Conservation (phyloP, 257 asterid species). For the Eucommia ulmoides region DNA sequence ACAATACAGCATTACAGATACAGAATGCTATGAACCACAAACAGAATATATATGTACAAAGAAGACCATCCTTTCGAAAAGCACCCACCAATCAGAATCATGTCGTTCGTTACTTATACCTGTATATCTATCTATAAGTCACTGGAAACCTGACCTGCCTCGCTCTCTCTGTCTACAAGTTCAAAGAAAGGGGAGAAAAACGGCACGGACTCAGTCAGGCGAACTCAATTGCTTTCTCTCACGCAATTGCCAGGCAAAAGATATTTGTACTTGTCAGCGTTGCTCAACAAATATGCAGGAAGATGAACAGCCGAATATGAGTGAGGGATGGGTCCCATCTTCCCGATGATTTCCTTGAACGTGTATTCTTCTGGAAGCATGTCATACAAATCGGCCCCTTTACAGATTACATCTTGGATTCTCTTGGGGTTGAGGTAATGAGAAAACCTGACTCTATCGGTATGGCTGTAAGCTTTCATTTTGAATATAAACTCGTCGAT, state of each 20-base stretch:
- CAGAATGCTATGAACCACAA: too few species aligned
- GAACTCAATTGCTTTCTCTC: constrained; percentile 36
- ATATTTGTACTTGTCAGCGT: constrained; percentile 34
- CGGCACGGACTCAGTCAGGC: too few species aligned
- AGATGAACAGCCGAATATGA: constrained; percentile 53
- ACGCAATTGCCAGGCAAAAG: constrained; percentile 56
- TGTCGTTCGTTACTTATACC: too few species aligned
- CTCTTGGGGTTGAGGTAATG: constrained; percentile 44
- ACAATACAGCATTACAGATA: too few species aligned
- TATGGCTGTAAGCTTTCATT: constrained; percentile 72
- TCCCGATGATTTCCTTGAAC: constrained; percentile 47
- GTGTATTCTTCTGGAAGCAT: constrained; percentile 72
- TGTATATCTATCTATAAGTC: too few species aligned
- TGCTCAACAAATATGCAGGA: constrained; percentile 37
- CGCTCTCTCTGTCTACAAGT: too few species aligned
- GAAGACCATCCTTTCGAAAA: too few species aligned
- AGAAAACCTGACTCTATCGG: constrained; percentile 40
- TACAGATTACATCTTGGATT: constrained; percentile 49
- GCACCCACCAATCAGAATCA: too few species aligned
- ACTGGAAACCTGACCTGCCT: too few species aligned
- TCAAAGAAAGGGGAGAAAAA: too few species aligned
- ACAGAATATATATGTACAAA: too few species aligned
- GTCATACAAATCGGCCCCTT: constrained; percentile 47
- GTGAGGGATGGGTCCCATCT: constrained; percentile 55
- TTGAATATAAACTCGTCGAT: constrained; percentile 55